phyloP scores from a whole-genome alignment of 345 rosid species.

The Moricandia moricandioides region DNA sequence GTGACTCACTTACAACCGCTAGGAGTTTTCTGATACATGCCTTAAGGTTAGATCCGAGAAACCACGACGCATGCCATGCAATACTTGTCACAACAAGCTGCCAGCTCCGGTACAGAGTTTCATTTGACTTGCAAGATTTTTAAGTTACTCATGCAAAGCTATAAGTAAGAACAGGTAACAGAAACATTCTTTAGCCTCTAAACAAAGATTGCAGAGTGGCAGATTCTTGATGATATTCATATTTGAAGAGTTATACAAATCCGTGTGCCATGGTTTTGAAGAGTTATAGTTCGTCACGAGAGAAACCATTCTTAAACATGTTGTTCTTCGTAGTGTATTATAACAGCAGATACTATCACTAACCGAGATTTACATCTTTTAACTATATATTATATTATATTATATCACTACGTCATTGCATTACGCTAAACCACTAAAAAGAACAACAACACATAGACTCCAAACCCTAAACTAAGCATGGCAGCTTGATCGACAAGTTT shows the following conservation, averaged over 20 bases:
- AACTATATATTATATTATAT: slow-evolving; percentile 1
- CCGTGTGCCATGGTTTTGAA: neutral
- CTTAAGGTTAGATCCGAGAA: slow-evolving; percentile 66
- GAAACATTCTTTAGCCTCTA: neutral
- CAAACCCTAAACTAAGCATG: slow-evolving; percentile 26
- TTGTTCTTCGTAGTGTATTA: neutral
- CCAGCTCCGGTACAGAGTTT: slow-evolving; percentile 75
- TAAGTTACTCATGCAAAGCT: neutral
- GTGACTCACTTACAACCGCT: slow-evolving; percentile 53
- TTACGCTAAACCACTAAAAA: neutral
- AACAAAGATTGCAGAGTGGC: neutral
- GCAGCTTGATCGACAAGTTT: slow-evolving; percentile 39
- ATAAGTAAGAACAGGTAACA: neutral
- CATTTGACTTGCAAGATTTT: slow-evolving; percentile 11
- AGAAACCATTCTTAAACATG: neutral
- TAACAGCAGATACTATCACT: slow-evolving; percentile 6
- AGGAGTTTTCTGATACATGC: slow-evolving; percentile 48
- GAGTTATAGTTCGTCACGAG: neutral
- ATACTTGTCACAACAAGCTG: slow-evolving; percentile 52
- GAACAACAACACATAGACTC: neutral
- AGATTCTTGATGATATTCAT: neutral
- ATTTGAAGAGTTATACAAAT: too few relatives aligned
- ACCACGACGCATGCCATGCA: slow-evolving; percentile 50
- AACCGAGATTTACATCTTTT: slow-evolving; percentile 29
- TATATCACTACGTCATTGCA: neutral